These are phyloP conservation scores for Odontarrhena argentea DNA, from an alignment of 345 rosid species.

Conservation along the genomic window DNA sequence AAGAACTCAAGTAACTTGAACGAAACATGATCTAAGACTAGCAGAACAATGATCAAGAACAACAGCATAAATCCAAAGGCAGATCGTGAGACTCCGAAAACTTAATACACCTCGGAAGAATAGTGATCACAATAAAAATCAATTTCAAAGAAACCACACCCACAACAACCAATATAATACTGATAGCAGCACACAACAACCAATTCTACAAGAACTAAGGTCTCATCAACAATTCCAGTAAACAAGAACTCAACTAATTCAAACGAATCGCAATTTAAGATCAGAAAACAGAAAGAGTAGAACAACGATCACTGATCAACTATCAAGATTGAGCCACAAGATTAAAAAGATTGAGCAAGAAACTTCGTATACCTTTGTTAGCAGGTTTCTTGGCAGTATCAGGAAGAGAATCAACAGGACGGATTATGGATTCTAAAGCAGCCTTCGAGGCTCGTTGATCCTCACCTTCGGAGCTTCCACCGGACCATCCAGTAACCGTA, in stretches of 20 bases:
- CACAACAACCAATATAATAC: neutral
- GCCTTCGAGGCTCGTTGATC: constrained; percentile 48
- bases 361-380: constrained; percentile 51
- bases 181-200: constrained; percentile 1
- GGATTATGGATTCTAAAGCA: constrained; percentile 54
- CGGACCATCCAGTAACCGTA: constrained; percentile 49
- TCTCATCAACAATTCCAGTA: constrained; percentile 9
- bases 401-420: constrained; percentile 63
- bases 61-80: no score
- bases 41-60: neutral
- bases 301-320: neutral
- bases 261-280: constrained; percentile 10
- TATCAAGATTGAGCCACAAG: constrained; percentile 3
- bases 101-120: neutral
- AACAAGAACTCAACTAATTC: constrained; percentile 13
- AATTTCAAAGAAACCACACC: constrained; percentile 10
- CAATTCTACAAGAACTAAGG: constrained; percentile 1
- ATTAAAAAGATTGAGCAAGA: no score
- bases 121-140: constrained; percentile 15
- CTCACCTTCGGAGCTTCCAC: constrained; percentile 25
- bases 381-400: constrained; percentile 57
- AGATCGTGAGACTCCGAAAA: no score
- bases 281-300: constrained; percentile 3
- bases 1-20: neutral
- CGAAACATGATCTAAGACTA: constrained; percentile 12